Conservation (phyloP, 495 filamentous ascomycete species). For the Tuber brumale region DNA sequence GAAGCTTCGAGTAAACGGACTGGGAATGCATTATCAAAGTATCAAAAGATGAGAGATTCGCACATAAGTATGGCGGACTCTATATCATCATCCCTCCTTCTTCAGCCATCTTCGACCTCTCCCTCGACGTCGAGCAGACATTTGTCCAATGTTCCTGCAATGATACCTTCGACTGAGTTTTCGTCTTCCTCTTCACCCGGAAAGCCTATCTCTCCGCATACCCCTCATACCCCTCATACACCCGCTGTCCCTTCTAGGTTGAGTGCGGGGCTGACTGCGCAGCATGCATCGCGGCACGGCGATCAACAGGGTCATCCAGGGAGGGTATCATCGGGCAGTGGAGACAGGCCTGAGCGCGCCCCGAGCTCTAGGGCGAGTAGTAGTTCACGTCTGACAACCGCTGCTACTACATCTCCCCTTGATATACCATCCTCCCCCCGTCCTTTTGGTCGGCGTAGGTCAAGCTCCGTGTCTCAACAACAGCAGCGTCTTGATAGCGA, state of each 20-base stretch:
- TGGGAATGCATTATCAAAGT: conserved; percentile 56
- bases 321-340: neutral
- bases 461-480: conserved; percentile 38
- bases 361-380: neutral
- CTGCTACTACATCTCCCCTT: conserved; percentile 47
- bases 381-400: conserved; percentile 16
- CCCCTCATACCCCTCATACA: conserved; percentile 89
- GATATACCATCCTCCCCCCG: conserved; percentile 46
- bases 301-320: conserved; percentile 15
- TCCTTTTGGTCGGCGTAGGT: conserved; percentile 41
- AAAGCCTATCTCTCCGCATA: conserved; percentile 88
- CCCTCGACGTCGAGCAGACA: conserved; percentile 63
- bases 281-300: conserved; percentile 28
- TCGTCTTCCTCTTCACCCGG: conserved; percentile 82
- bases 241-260: conserved; percentile 88
- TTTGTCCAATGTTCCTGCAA: conserved; percentile 71
- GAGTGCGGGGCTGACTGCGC: conserved; percentile 52
- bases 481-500: conserved; percentile 12
- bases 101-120: conserved; percentile 74
- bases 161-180: conserved; percentile 73
- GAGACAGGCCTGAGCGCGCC: neutral
- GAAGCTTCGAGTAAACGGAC: conserved; percentile 32
- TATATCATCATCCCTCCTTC: conserved; percentile 72
- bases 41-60: conserved; percentile 84
- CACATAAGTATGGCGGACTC: conserved; percentile 80